phyloP scores from a whole-genome alignment of 228 moss, liverwort and hornwort species.

The Sphagnum fallax region DNA sequence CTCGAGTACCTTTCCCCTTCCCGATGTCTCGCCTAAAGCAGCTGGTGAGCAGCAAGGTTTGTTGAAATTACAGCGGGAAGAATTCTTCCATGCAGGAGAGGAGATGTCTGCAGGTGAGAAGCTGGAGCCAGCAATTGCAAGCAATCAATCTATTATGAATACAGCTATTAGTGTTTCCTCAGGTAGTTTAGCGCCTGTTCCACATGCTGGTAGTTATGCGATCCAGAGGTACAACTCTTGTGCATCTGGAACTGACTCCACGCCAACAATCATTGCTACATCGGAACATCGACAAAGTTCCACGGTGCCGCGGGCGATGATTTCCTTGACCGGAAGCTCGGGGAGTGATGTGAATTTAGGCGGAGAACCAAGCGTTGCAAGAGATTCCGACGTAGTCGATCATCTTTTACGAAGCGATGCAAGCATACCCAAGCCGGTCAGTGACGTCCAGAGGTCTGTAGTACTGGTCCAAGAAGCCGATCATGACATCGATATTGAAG shows the following conservation, averaged over 20 bases:
- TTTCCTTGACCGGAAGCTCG: slow-evolving; percentile 21
- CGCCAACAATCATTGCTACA: slow-evolving; percentile 15
- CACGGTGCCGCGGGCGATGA: slow-evolving; percentile 20
- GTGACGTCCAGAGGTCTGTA: slow-evolving; percentile 1
- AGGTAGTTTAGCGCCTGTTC: neutral
- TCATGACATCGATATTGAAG: neutral
- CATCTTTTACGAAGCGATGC: slow-evolving; percentile 29
- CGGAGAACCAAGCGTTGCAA: slow-evolving; percentile 7
- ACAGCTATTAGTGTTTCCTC: neutral
- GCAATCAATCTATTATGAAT: neutral
- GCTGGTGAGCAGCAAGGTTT: neutral
- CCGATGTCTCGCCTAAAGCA: slow-evolving; percentile 9
- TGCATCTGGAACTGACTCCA: slow-evolving; percentile 25
- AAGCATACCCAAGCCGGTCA: slow-evolving; percentile 17
- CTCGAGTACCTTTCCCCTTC: slow-evolving; percentile 11
- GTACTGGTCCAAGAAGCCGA: slow-evolving; percentile 8
- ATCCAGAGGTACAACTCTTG: slow-evolving; percentile 14
- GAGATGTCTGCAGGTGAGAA: neutral
- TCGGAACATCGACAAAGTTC: neutral
- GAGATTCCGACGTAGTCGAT: neutral
- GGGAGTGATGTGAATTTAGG: slow-evolving; percentile 6
- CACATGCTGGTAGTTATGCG: slow-evolving; percentile 4
- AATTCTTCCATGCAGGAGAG: neutral
- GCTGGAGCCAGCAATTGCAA: neutral
- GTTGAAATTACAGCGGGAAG: neutral